Evolutionary conservation across 495 filamentous ascomycete genomes (phyloP).

Genomic region (Xylaria nigripes): DNA sequence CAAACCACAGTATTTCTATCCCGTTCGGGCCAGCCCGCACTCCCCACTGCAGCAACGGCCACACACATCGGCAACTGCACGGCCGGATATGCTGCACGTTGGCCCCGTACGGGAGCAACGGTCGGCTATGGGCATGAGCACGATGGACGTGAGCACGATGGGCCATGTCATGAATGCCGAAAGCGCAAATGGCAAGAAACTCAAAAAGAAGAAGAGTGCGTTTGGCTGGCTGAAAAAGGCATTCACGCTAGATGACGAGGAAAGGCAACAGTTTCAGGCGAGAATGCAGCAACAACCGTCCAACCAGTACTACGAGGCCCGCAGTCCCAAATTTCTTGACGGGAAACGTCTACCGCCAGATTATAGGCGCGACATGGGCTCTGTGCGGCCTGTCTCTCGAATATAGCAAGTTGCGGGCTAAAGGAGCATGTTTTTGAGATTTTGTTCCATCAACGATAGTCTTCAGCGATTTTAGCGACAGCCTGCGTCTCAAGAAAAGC

Average conservation of each 20-base stretch:
- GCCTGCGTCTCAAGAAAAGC: not conserved
- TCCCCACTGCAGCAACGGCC: constrained; percentile 49
- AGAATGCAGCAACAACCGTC: constrained; percentile 30
- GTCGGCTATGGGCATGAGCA: constrained; percentile 46
- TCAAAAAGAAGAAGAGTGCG: constrained; percentile 52
- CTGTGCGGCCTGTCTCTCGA: constrained; percentile 1
- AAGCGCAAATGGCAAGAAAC: constrained; percentile 22
- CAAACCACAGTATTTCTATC: constrained; percentile 42
- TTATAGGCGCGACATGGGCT: constrained; percentile 6
- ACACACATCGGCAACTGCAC: constrained; percentile 34
- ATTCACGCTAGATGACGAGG: constrained; percentile 49
- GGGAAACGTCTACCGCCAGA: constrained; percentile 30
- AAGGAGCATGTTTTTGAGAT: not conserved
- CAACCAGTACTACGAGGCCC: constrained; percentile 36
- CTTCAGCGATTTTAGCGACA: not conserved
- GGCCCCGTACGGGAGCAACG: constrained; percentile 33
- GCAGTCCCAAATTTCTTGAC: constrained; percentile 37
- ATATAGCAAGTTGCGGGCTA: not conserved
- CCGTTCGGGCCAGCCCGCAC: constrained; percentile 47
- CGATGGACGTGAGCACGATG: constrained; percentile 44
- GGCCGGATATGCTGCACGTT: constrained; percentile 25
- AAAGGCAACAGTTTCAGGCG: constrained; percentile 43
- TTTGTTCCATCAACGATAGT: not conserved
- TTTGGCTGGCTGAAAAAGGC: constrained; percentile 55
- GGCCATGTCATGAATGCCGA: constrained; percentile 29